A percentile compares a stretch with the other conserved stretches of the same genome.
phyloP scores from a whole-genome alignment of 805 yeast genomes.

The Ogataea saltuana region DNA sequence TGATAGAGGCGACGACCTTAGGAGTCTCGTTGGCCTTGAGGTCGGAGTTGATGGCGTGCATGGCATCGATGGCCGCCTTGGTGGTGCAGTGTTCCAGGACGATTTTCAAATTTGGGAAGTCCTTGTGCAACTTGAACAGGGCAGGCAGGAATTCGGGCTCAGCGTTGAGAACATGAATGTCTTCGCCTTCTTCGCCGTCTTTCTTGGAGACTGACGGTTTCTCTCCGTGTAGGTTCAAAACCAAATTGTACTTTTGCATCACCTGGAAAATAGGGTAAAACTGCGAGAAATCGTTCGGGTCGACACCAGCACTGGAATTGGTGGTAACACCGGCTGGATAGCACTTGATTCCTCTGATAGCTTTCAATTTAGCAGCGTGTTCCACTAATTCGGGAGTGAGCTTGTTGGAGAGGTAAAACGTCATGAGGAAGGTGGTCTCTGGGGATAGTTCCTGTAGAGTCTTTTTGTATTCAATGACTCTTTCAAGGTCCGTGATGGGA shows the following conservation, averaged over 20 bases:
- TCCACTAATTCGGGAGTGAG: constrained; percentile 84
- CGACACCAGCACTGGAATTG: constrained; percentile 88
- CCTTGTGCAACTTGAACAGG: constrained; percentile 67
- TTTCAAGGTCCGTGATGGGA: constrained; percentile 77
- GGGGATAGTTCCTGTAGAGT: constrained; percentile 69
- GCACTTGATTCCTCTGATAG: constrained; percentile 87
- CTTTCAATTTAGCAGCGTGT: constrained; percentile 68
- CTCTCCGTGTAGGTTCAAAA: constrained; percentile 93
- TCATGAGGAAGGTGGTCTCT: constrained; percentile 85
- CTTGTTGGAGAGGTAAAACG: constrained; percentile 75
- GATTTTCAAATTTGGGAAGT: constrained; percentile 84
- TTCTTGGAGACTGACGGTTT: constrained; percentile 60
- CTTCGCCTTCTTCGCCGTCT: constrained; percentile 46
- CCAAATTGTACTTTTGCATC: constrained; percentile 75
- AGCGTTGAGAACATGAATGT: constrained; percentile 89
- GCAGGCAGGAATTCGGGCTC: constrained; percentile 93
- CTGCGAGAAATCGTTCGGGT: constrained; percentile 83
- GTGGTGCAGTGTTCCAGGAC: constrained; percentile 96
- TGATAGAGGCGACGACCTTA: constrained; percentile 85
- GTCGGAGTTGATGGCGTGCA: constrained; percentile 62
- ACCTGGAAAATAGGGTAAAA: constrained; percentile 90
- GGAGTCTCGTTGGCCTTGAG: constrained; percentile 36
- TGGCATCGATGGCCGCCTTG: constrained; percentile 78
- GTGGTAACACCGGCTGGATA: constrained; percentile 99
- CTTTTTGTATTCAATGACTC: constrained; percentile 68